Conservation (phyloP, 345 rosid species). For the Geranium brycei region DNA sequence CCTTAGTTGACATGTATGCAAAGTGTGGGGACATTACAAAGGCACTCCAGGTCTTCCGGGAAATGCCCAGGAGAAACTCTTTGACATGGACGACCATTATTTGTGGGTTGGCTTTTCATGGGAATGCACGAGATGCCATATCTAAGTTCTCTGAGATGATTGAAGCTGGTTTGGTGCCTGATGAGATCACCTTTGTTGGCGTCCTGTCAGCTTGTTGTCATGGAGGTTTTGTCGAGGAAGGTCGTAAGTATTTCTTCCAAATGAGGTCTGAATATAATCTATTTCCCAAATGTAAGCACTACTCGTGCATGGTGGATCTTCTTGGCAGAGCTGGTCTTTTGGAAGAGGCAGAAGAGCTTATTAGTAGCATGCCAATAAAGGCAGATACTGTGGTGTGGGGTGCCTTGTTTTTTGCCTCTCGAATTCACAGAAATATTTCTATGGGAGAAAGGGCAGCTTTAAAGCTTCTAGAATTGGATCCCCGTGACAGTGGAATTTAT, state of each 20-base stretch:
- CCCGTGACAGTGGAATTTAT: conserved; percentile 65
- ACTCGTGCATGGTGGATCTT: conserved; percentile 83
- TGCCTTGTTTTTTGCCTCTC: conserved; percentile 66
- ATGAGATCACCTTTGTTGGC: conserved; percentile 70
- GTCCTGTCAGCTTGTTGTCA: conserved; percentile 81
- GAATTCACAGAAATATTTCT: conserved; percentile 43
- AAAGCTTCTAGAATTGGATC: conserved; percentile 72
- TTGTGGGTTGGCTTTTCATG: conserved; percentile 70
- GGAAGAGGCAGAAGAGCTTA: conserved; percentile 58
- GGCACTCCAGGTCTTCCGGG: conserved; percentile 56
- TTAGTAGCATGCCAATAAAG: conserved; percentile 58
- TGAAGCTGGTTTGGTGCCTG: conserved; percentile 53
- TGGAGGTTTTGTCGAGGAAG: conserved; percentile 68
- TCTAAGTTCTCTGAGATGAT: conserved; percentile 58
- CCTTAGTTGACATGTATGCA: conserved; percentile 74
- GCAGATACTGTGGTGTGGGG: conserved; percentile 80
- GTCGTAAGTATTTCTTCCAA: conserved; percentile 47
- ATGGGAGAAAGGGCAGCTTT: conserved; percentile 64
- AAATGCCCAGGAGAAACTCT: conserved; percentile 50
- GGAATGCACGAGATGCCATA: conserved; percentile 48
- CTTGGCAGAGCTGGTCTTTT: conserved; percentile 72
- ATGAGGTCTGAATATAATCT: conserved; percentile 53
- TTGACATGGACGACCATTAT: conserved; percentile 68
- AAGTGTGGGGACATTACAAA: conserved; percentile 68
- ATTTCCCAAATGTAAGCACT: conserved; percentile 56